phyloP scores from a whole-genome alignment of 2,329 filamentous ascomycete genomes.

The Eutypa lata region DNA sequence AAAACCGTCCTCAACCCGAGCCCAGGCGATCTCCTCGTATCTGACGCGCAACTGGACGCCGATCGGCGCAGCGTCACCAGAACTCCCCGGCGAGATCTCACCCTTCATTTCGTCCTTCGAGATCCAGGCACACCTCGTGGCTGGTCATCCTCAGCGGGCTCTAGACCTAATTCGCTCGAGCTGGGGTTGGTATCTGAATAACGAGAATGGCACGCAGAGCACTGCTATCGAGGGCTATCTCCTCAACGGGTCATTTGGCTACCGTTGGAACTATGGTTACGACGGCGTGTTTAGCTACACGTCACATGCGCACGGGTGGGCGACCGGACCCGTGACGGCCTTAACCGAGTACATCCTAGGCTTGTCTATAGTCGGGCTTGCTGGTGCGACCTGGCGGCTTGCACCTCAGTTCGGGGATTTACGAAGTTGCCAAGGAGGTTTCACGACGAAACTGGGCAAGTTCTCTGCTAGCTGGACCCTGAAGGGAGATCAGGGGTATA shows the following conservation, averaged over 20 bases:
- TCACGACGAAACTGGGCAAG: conserved; percentile 35
- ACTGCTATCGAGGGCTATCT: conserved; percentile 60
- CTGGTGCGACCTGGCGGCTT: conserved; percentile 34
- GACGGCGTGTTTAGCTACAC: conserved; percentile 43
- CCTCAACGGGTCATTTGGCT: conserved; percentile 53
- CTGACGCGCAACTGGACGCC: conserved; percentile 52
- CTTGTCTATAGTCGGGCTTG: conserved; percentile 33
- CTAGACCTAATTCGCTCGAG: conserved; percentile 52
- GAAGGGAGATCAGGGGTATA: conserved; percentile 12
- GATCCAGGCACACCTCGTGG: conserved; percentile 52
- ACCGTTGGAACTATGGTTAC: conserved; percentile 51
- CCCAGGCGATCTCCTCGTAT: conserved; percentile 38
- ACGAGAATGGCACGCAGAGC: conserved; percentile 54
- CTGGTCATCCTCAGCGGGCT: conserved; percentile 45
- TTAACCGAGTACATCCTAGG: conserved; percentile 43
- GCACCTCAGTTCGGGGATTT: conserved; percentile 39
- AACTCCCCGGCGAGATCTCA: conserved; percentile 55
- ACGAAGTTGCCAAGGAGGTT: conserved; percentile 35
- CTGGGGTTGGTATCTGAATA: conserved; percentile 60
- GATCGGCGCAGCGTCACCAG: conserved; percentile 53
- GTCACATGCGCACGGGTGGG: conserved; percentile 50
- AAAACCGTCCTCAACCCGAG: conserved; percentile 26
- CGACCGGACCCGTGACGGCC: conserved; percentile 43
- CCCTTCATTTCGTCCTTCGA: conserved; percentile 59
- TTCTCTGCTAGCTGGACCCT: conserved; percentile 31